Evolutionary conservation across 176 grass and related monocot species (phyloP), one percentile per base, ranked within the genome.

Genomic region (Canna indica): DNA sequence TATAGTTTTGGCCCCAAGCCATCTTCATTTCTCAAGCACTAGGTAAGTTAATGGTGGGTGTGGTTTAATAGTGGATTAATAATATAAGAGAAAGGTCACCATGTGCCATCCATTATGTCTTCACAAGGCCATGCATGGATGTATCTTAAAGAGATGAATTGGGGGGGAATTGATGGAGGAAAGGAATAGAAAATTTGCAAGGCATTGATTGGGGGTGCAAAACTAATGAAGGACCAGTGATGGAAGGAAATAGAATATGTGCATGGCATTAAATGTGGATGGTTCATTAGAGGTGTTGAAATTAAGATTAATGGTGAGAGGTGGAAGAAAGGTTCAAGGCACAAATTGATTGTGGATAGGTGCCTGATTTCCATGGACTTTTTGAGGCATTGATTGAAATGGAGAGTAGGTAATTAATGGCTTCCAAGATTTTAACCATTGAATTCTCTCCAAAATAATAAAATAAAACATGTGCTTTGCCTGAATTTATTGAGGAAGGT

Each of bases 91-190:
- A 18, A 6, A 44, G 41, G 27, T 30, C 58, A 30, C 26, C 58
- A 60, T 60, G 58, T 60, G 58, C 58, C 10, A 30, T 60, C 26
- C 58, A 60, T 60, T 30, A 60, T 60, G 25, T 30, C 25, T 60
- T 30, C 24, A 60, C 58, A 60, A 60, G 58, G 27, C 58, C 17
- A 54, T 54, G 50, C 17, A 54, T 54, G 50, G 22, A 7, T n/a
- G 50, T 54, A 6, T 54, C 22, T 4, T 80, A 52, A 44, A 45
- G 76, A 70, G 35, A 25, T 66, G 82, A 59, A 74, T 64, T 81
- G 48, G 53, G 69, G 14, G 14, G 27, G 28, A 12, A 26, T 24
- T 68, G n/a, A n/a, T n/a, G n/a, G n/a, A n/a, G n/a, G n/a, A n/a
- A n/a, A n/a, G 26, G 7, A 32, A 62, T 60, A 62, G 34, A 74